Base-by-base conservation (phyloP, 2,329 filamentous ascomycete genomes). In the Claviceps paspali region DNA sequence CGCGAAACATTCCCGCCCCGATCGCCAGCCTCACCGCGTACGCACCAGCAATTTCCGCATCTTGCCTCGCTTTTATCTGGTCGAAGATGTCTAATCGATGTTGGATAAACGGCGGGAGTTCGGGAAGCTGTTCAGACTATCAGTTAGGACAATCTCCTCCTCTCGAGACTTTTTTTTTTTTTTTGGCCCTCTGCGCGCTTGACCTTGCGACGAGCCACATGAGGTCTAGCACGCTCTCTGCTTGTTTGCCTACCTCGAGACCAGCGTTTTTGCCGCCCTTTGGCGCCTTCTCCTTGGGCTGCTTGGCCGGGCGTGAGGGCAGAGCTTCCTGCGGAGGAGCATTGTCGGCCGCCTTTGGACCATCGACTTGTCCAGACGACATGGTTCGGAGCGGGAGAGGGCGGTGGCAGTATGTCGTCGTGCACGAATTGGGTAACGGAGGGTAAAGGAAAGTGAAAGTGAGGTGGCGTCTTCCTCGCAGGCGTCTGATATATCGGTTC, bases 71-170 rank as follows among this genome's bases (percentile, higher is more conserved):
- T 70, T 92, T 92, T 47, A 95, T 69, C 56, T 80, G 77, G 56
- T 95, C 82, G 63, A 95, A 95, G 35, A 96, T 67, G 37, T 81
- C 73, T 52, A 95, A 78, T 45, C 91, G 79, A 59, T 86, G 76
- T 52, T 87, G 67, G 44, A 96, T 76, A 60, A 82, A 94, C 42
- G 79, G 76, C 39, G 87, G 81, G 62, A 68, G 48, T 55, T 59
- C 53, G 61, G 55, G 61, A 5, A 59, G 51, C 58, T 61, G 30
- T 10, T 22, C 10, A 28, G 15, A 23, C 12, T 9, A 5, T 29
- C 23, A 38, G 21, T 14, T 7, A 33, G 47, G 55, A 59, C 48
- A 11, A 15, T 12, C 12, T 24, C 21, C 19, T 24, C 26, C 34
- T 23, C 51, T 53, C 24, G 17, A 10, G 23, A n/a, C 15, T 21